Percentiles rank a stretch among this genome's conserved stretches.
Evolutionary conservation across 192 early-diverging fungal species (phyloP).

Genomic region (Coemansia sp.): DNA sequence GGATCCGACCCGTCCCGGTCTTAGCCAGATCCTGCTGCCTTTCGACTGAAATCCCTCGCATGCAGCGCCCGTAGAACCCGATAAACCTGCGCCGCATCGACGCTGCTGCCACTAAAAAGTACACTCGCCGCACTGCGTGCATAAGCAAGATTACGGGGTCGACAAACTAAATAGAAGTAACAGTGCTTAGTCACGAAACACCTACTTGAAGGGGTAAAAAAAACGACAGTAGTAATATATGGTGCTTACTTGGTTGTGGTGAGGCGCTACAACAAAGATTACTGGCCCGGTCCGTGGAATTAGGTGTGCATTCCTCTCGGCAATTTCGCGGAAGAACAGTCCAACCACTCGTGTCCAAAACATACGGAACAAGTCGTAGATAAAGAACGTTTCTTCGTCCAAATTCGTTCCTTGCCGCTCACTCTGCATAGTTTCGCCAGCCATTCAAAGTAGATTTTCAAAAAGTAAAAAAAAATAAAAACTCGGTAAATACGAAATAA

Average conservation of each 20-base stretch:
- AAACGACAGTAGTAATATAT: neutral
- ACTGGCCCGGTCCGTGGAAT: conserved; percentile 88
- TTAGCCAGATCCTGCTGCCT: conserved; percentile 90
- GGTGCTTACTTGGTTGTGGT: conserved; percentile 69
- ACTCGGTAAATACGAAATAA: neutral
- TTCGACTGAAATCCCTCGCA: conserved; percentile 90
- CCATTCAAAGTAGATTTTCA: neutral
- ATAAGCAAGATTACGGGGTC: conserved; percentile 91
- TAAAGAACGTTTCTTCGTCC: conserved; percentile 26
- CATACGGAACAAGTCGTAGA: conserved; percentile 71
- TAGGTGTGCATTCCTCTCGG: conserved; percentile 78
- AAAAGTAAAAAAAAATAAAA: neutral
- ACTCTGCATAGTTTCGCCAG: neutral
- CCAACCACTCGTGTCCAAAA: conserved; percentile 72
- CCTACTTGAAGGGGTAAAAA: neutral
- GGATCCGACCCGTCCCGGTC: conserved; percentile 73
- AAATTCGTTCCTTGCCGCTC: neutral
- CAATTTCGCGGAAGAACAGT: conserved; percentile 91
- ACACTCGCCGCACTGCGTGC: conserved; percentile 77
- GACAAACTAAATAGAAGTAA: conserved; percentile 67
- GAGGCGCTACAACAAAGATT: conserved; percentile 89
- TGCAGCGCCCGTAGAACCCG: conserved; percentile 74
- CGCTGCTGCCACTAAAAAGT: conserved; percentile 82
- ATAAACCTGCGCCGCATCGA: conserved; percentile 87
- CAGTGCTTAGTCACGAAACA: neutral